Conservation (phyloP, 768 basidiomycete genomes). For the Suillus weaverae region DNA sequence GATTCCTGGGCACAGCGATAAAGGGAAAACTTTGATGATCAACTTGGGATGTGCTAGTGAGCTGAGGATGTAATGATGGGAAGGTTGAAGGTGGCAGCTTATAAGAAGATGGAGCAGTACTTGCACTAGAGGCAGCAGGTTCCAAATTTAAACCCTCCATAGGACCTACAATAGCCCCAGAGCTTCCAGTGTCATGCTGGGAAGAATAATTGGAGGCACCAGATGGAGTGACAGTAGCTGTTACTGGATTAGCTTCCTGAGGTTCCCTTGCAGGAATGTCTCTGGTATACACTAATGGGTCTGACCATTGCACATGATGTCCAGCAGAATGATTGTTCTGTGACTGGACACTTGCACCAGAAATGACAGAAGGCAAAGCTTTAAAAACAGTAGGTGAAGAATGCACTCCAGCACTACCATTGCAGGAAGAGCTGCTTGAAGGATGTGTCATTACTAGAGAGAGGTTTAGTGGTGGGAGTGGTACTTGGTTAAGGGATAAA, state of each 20-base stretch:
- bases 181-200: not conserved
- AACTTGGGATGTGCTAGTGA: not conserved
- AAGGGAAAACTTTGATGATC: not conserved
- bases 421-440: not conserved
- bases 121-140: too few species aligned
- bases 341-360: not conserved
- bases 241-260: not conserved
- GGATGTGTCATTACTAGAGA: not conserved
- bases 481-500: not conserved
- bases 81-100: not conserved
- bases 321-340: not conserved
- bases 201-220: not conserved
- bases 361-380: not conserved
- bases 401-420: too few species aligned
- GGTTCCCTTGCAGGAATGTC: constrained; percentile 2
- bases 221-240: not conserved
- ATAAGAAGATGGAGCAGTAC: not conserved
- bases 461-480: not conserved
- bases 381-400: not conserved
- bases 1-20: not conserved
- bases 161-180: not conserved
- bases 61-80: not conserved
- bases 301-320: constrained; percentile 8
- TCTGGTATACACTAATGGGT: constrained; percentile 1
- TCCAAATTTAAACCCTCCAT: not conserved